Percentiles rank a stretch among this genome's conserved stretches.
Evolutionary conservation across 1,139 yeast genomes (phyloP).

Genomic region (Pichia sp.): DNA sequence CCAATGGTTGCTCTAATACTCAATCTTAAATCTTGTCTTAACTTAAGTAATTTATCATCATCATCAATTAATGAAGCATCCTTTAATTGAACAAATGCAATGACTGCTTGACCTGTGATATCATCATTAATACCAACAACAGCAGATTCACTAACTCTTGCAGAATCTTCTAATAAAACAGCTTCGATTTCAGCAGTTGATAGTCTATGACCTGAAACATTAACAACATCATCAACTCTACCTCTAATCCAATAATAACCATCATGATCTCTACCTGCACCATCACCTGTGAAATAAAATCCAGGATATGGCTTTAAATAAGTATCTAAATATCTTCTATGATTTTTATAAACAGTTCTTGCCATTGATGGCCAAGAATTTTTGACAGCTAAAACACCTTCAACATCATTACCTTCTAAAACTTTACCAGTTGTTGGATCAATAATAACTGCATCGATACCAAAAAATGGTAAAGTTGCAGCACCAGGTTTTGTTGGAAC

Average conservation of each 20-base stretch:
- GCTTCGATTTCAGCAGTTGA: constrained; percentile 98
- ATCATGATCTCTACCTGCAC: constrained; percentile 96
- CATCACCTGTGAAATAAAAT: constrained; percentile 96
- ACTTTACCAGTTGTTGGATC: constrained; percentile 90
- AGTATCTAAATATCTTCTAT: constrained; percentile 84
- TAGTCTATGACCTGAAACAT: constrained; percentile 94
- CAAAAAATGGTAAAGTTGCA: constrained; percentile 94
- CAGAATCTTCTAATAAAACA: constrained; percentile 70
- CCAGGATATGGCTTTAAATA: constrained; percentile 96
- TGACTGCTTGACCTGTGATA: constrained; percentile 94
- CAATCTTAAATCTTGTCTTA: constrained; percentile 77
- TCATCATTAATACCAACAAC: constrained; percentile 94
- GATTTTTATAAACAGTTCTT: constrained; percentile 90
- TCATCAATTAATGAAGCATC: constrained; percentile 42
- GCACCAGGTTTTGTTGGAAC: constrained; percentile 97
- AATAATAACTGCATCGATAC: constrained; percentile 81
- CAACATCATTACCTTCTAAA: constrained; percentile 82
- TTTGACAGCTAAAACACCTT: constrained; percentile 89
- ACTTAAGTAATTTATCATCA: constrained; percentile 40
- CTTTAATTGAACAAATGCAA: constrained; percentile 88
- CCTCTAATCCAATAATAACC: constrained; percentile 99
- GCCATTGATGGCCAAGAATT: constrained; percentile 98
- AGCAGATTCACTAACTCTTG: constrained; percentile 79
- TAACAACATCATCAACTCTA: constrained; percentile 97
- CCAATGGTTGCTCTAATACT: constrained; percentile 94